These are phyloP conservation scores for Raffaelea albimanens DNA, from an alignment of 2,329 filamentous ascomycete species.

Conservation along the genomic window DNA sequence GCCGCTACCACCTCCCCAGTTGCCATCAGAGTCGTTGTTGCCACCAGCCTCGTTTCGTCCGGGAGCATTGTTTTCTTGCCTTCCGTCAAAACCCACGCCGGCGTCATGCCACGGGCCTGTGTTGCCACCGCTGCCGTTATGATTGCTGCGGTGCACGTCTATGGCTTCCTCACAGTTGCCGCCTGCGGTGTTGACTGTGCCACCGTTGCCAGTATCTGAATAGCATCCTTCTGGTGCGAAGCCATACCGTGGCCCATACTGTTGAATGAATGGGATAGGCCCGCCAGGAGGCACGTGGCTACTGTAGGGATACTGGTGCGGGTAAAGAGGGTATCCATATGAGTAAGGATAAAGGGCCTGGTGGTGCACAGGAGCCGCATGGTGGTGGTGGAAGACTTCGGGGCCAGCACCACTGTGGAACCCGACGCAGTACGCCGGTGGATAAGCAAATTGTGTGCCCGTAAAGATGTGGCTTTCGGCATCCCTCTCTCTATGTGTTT, in stretches of 20 bases:
- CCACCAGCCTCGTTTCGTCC: too few relatives aligned
- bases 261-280: too few relatives aligned
- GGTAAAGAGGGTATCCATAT: background rate
- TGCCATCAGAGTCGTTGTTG: too few relatives aligned
- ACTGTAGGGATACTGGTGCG: background rate
- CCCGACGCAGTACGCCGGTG: background rate
- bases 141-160: background rate
- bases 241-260: too few relatives aligned
- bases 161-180: background rate
- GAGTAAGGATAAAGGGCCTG: background rate
- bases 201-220: background rate
- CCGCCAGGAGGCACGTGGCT: too few relatives aligned
- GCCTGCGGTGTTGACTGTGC: background rate
- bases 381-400: too few relatives aligned
- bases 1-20: too few relatives aligned
- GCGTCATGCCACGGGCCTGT: background rate
- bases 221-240: too few relatives aligned
- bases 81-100: background rate
- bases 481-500: too few relatives aligned
- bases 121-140: background rate
- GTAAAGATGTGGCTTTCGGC: too few relatives aligned
- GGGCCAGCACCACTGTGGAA: too few relatives aligned
- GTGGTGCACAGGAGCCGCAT: background rate
- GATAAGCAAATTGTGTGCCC: background rate
- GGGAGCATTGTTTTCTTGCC: too few relatives aligned